Base-by-base conservation (phyloP, 495 filamentous ascomycete genomes). In the Penicillium tannophilum region DNA sequence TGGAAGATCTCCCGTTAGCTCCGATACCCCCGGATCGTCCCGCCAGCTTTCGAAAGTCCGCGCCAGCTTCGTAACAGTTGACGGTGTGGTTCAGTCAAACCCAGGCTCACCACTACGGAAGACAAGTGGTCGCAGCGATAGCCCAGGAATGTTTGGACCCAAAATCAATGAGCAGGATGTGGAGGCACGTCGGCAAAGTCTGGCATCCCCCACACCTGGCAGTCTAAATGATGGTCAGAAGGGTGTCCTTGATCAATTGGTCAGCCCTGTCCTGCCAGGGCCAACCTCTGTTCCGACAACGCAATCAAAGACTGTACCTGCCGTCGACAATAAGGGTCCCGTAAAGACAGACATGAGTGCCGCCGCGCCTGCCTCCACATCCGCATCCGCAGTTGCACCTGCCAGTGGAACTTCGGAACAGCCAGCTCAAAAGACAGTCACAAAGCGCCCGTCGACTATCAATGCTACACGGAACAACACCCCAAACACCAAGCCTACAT, bases 11-110 rank as follows among this genome's bases (percentile, higher is more conserved):
- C 88, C 89, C 55, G 86, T 80, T 53, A 14, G 76, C 72, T 57
- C 73, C 55, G 76, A 77, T 51, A 71, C 72, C 50, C 72, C 73
- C 47, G 72, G 72, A 16, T 71, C 68, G 44, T 79, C 80, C 17
- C 80, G 89, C 58, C 90, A 85, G 24, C 79, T 91, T 17, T 89
- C 87, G 53, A 93, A 89, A 72, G 85, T 96, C 47, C 84, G 90
- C 55, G 91, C 91, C 33, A 92, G 83, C 66, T 97, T 97, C 70
- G 84, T 96, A 45, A 83, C 89, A 3, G 86, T 97, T 16, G 90
- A 93, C 58, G 73, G 73, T 31, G 70, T 66, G 6, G 57, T 71
- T 30, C 73, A 71, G 41, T 70, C 68, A 36, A 72, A 63, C 39
- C 67, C 71, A 8, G 65, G 67, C 20, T 72, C 72, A 26, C 72